Base-by-base conservation (phyloP, 2,329 filamentous ascomycete species). In the Neurospora crassa region DNA sequence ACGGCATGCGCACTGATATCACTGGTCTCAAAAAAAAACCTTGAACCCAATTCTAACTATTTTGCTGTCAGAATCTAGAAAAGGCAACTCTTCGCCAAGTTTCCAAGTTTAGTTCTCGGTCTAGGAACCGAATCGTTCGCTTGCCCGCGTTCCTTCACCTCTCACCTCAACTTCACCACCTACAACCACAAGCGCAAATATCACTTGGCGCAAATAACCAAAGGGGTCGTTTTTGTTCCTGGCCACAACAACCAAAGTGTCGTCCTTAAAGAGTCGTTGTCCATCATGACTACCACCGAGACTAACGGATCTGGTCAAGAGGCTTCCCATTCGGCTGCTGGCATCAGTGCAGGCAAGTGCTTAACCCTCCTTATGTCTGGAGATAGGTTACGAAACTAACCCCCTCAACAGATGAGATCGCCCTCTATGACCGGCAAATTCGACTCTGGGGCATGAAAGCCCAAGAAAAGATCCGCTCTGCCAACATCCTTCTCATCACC, bases 401-500 rank as follows among this genome's bases (percentile, higher is more conserved):
- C 16, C 4, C 68, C 20, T 53, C 18, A 8, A 68, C 72, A 93
- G 96, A 98, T 81, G 96, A 99, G 79, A 97, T 98, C 78, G 96
- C 95, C 16, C 89, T 98, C 6, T 99, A 99, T 80, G 96, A 99
- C 82, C 91, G 96, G 68, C 96, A 99, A 80, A 97, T 99, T 78
- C 91, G 96, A 70, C 89, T 99, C 40, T 99, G 96, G 96, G 96
- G 96, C 63, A 92, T 98, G 78, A 90, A 96, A 77, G 96, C 96
- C 7, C 96, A 99, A 81, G 92, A 97, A 79, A 93, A 92, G 79
- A 94, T 99, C 71, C 93, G 95, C 76, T 92, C 88, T 72, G 93
- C 96, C 72, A 94, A 94, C 78, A 91, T 99, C 76, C 90, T 98
- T 67, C 88, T 99, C 74, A 91, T 99, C 75, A 94, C 90, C 40